These are phyloP conservation scores for Eutrema heterophyllum DNA, from an alignment of 345 rosid species.

Conservation along the genomic window DNA sequence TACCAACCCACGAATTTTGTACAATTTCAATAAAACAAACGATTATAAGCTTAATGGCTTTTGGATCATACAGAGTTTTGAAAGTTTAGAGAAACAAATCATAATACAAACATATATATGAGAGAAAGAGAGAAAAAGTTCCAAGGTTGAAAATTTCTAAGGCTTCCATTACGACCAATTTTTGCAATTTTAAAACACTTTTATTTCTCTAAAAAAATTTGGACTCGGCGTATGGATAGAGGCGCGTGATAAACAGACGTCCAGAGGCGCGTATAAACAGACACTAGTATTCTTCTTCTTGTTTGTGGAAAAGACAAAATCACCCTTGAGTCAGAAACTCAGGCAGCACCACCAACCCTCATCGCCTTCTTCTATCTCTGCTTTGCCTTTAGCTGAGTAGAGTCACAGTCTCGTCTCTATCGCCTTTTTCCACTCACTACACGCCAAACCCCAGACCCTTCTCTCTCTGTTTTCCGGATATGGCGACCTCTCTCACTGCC, in stretches of 20 bases:
- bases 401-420: slow-evolving; percentile 32
- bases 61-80: too few relatives aligned
- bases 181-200: too few relatives aligned
- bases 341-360: slow-evolving; percentile 29
- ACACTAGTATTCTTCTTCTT: not conserved
- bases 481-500: slow-evolving; percentile 28
- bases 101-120: too few relatives aligned
- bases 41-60: too few relatives aligned
- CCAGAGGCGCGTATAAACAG: not conserved
- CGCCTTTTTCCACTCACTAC: slow-evolving; percentile 20
- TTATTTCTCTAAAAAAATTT: too few relatives aligned
- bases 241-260: not conserved
- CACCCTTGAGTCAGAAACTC: slow-evolving; percentile 2
- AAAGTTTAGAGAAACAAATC: too few relatives aligned
- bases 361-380: slow-evolving; percentile 21
- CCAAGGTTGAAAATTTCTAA: too few relatives aligned
- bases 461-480: not conserved
- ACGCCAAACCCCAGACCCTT: not conserved
- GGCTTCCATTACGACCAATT: too few relatives aligned
- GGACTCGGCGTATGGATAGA: not conserved
- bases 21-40: too few relatives aligned
- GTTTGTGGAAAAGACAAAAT: not conserved
- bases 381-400: not conserved
- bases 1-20: too few relatives aligned
- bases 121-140: too few relatives aligned